These are phyloP conservation scores for Phialophora expanda DNA, from an alignment of 2,329 filamentous ascomycete species.

Conservation along the genomic window DNA sequence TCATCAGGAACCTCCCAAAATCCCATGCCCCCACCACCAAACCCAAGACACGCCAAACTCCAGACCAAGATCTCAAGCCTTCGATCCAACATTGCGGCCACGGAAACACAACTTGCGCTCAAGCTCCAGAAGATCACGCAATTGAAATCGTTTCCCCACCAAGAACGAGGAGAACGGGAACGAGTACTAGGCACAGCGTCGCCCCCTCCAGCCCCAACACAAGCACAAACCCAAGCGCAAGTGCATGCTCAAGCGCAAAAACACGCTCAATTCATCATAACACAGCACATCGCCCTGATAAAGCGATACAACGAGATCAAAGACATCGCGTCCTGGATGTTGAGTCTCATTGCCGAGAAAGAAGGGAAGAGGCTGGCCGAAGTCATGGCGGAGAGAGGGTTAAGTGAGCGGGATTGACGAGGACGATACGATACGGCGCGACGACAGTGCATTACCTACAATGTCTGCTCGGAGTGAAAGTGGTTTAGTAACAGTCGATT, in stretches of 20 bases:
- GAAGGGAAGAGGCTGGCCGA: constrained; percentile 33
- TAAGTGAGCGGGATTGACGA: constrained; percentile 25
- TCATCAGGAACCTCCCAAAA: neutral
- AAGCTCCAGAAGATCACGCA: constrained; percentile 16
- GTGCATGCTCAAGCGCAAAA: too few species aligned
- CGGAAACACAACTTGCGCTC: constrained; percentile 16
- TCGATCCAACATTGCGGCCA: constrained; percentile 19
- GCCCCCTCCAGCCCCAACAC: too few species aligned
- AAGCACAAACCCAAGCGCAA: neutral
- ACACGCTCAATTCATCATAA: constrained; percentile 60
- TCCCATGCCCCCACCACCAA: neutral
- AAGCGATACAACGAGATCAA: constrained; percentile 75
- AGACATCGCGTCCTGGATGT: constrained; percentile 68
- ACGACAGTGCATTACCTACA: too few species aligned
- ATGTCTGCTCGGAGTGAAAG: too few species aligned
- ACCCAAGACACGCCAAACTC: constrained; percentile 3
- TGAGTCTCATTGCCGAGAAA: constrained; percentile 69
- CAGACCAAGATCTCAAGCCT: constrained; percentile 12
- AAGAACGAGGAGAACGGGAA: neutral
- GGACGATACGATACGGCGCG: too few species aligned
- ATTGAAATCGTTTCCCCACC: constrained; percentile 7
- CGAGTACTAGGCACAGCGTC: too few species aligned
- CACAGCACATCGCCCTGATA: constrained; percentile 67
- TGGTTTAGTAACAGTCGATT: too few species aligned
- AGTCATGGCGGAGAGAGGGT: constrained; percentile 28